A percentile compares a stretch with the other conserved stretches of the same genome.
phyloP scores from a whole-genome alignment of 306 rosid species.

The Pterocarpus macrocarpus region DNA sequence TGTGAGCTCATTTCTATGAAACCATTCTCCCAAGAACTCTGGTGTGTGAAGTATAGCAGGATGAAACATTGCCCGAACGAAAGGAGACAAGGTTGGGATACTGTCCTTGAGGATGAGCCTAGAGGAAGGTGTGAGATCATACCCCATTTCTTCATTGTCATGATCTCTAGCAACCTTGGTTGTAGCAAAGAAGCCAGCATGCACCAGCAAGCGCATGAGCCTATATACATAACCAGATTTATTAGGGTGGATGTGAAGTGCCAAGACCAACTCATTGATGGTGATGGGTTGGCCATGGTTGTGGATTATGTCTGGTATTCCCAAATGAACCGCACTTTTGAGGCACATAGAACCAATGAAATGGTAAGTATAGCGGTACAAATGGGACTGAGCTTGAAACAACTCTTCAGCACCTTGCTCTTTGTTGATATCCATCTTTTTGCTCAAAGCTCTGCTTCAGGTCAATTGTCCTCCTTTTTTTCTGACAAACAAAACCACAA shows the following conservation, averaged over 20 bases:
- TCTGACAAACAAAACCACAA: not conserved
- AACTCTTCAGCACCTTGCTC: slow-evolving; percentile 30
- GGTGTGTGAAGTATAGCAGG: slow-evolving; percentile 41
- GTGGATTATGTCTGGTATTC: slow-evolving; percentile 46
- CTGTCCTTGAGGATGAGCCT: slow-evolving; percentile 43
- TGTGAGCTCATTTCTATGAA: slow-evolving; percentile 31
- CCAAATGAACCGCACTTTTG: slow-evolving; percentile 42
- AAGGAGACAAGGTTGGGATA: slow-evolving; percentile 43
- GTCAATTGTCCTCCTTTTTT: not conserved
- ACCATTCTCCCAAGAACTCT: slow-evolving; percentile 52
- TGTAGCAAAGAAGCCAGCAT: slow-evolving; percentile 48
- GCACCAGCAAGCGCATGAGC: slow-evolving; percentile 56
- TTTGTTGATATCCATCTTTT: slow-evolving; percentile 33
- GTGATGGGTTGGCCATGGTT: slow-evolving; percentile 54
- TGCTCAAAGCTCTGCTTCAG: slow-evolving; percentile 12
- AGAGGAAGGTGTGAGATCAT: slow-evolving; percentile 53
- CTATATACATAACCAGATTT: slow-evolving; percentile 43
- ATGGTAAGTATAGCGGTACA: slow-evolving; percentile 22
- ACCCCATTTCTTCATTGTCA: slow-evolving; percentile 18
- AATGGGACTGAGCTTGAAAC: slow-evolving; percentile 44
- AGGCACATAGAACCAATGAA: slow-evolving; percentile 46
- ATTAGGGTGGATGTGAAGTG: slow-evolving; percentile 48
- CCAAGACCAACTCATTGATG: slow-evolving; percentile 48
- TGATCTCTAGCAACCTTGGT: slow-evolving; percentile 23
- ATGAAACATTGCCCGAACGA: slow-evolving; percentile 45